Base-by-base conservation (phyloP, 2,329 filamentous ascomycete genomes). In the Pseudopithomyces maydicus region DNA sequence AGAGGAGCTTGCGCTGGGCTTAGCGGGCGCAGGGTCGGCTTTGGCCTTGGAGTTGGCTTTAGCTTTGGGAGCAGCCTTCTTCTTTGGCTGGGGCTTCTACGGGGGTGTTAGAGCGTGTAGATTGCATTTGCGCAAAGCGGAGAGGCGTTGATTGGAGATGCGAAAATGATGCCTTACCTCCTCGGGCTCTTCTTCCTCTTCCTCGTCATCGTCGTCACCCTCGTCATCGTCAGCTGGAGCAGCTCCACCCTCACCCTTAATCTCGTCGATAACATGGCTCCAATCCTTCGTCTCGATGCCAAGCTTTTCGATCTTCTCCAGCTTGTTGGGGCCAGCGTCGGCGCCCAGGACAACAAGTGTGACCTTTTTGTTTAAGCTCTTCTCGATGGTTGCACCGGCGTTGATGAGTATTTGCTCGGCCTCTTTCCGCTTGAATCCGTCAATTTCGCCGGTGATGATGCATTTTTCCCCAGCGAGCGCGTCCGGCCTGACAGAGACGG, bases 261-360 rank as follows among this genome's bases (percentile, higher is more conserved):
- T 65, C 42, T 67, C 60, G 8, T 62, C 58, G 38, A 67, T 96
- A 3, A 98, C 79, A 1, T 93, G 93, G 66, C 93, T 85, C 73
- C 97, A 93, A 66, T 96, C 88, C 70, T 97, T 96, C 0, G 91
- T 94, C 75, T 91, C 96, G 70, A 96, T 85, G 0, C 86, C 86
- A 61, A 89, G 79, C 26, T 90, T 83, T 55, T 85, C 82, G 66
- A 97, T 97, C 61, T 92, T 96, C 64, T 88, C 83, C 39, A 97
- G 81, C 73, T 97, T 97, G 74, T 90, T 94, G 2, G 93, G 93
- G 0, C 94, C 93, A 33, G 93, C 93, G 73, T 97, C 93, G 19
- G 84, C 85, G 46, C 94, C 94, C 2, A 97, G 83, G 17, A 98
- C 90, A 42, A 97, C 92, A 70, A 65, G 60, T 29, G 62, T 58